Evolutionary conservation across 306 rosid species (phyloP), one percentile per base, ranked within the genome.

Genomic region (Geum urbanum): DNA sequence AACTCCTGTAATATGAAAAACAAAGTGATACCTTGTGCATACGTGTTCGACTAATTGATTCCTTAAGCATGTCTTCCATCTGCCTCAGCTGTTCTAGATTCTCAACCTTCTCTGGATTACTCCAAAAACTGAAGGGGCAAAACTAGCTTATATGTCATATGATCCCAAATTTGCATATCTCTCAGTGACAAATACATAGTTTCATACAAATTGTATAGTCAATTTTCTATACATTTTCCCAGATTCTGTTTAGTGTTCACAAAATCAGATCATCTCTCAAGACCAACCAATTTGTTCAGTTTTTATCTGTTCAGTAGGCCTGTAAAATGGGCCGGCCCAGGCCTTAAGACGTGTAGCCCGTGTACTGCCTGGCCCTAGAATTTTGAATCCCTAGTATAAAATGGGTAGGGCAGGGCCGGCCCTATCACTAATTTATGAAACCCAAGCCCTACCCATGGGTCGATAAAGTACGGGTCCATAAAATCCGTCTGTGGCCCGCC

Each of bases 51-150:
- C 81, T 79, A 63, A 90, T 75, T 63, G 91, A 90, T 72, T 90
- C 86, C 76, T 78, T 75, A 43, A 90, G 78, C 5, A 69, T 75
- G 53, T 82, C 83, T 83, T 87, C 96, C 90, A 87, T 87, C 80
- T 86, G 95, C 61, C 62, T 72, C 47, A 90, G 91, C 74, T 82
- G 86, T 47, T 87, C 88, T n/a, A 84, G 68, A 76, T 76, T 72
- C 35, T 83, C 52, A 76, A 86, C 79, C 85, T 79, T 86, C 62
- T 87, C 88, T 11, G 80, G 64, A 64, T 87, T 85, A 72, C 66
- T 81, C 94, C 95, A 90, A 72, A 66, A 77, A 83, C 96, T 87
- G 86, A 75, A 75, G 70, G 15, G 70, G 67, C 51, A 68, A 83
- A 54, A 61, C 45, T 37, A 71, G 60, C 39, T 64, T 40, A 75